A percentile compares a stretch with the other conserved stretches of the same genome.
These are phyloP conservation scores for Blastosporella zonata DNA, from an alignment of 1,284 basidiomycete genomes.

Conservation along the genomic window DNA sequence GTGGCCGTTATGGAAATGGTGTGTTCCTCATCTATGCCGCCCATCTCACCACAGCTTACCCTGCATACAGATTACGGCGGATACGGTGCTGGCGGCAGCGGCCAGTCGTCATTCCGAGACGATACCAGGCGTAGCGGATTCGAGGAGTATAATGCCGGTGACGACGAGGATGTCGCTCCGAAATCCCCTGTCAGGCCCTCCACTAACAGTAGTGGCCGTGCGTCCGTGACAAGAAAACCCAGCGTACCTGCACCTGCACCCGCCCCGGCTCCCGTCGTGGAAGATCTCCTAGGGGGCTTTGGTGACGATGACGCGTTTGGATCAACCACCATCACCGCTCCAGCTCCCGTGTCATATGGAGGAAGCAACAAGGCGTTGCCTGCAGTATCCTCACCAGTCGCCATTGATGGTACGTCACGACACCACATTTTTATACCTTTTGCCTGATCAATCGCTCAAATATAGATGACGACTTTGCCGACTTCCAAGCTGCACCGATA, in stretches of 20 bases:
- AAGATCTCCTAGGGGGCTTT: constrained; percentile 75
- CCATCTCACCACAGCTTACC: not conserved
- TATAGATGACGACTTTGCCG: constrained; percentile 85
- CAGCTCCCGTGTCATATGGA: constrained; percentile 18
- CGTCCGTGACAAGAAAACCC: constrained; percentile 23
- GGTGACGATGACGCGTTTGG: constrained; percentile 59
- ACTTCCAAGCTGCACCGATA: constrained; percentile 82
- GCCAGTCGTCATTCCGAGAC: constrained; percentile 60
- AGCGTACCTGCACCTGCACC: constrained; percentile 38
- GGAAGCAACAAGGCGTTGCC: constrained; percentile 62
- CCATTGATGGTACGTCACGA: constrained; percentile 42
- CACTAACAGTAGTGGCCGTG: constrained; percentile 27
- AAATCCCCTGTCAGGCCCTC: constrained; percentile 25
- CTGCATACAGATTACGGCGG: constrained; percentile 24
- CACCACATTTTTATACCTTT: not conserved
- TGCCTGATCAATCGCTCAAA: not conserved
- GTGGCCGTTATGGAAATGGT: constrained; percentile 37
- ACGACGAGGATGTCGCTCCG: constrained; percentile 70
- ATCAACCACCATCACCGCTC: constrained; percentile 18
- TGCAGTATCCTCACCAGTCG: constrained; percentile 35
- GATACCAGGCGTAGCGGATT: constrained; percentile 53
- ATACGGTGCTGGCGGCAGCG: constrained; percentile 35
- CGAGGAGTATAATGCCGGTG: constrained; percentile 97
- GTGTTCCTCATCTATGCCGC: not conserved
- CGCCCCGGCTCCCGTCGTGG: constrained; percentile 44